Conservation (phyloP, 352 stramenopile species). For the Pythium oligandrum region DNA sequence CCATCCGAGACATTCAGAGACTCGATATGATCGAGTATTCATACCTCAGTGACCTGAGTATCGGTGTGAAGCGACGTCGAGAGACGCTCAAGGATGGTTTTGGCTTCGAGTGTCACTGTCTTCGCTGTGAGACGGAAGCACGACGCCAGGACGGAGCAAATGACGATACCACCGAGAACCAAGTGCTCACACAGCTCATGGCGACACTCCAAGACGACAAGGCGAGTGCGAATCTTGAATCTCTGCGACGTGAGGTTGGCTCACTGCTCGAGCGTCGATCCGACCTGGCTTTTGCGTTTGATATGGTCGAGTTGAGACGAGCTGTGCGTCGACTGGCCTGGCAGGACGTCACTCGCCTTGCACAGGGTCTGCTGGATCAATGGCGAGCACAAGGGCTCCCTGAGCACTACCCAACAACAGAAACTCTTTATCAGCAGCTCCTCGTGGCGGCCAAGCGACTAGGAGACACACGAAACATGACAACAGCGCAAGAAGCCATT, state of each 20-base stretch:
- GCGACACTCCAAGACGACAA: background rate
- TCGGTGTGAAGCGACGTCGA: conserved; percentile 29
- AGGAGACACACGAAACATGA: conserved; percentile 7
- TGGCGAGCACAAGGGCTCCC: conserved; percentile 33
- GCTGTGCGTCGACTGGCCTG: conserved; percentile 24
- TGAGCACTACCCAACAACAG: conserved; percentile 27
- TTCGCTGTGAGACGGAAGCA: conserved; percentile 22
- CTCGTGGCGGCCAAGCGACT: conserved; percentile 29
- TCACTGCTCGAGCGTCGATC: conserved; percentile 16
- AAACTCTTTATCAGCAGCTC: conserved; percentile 53
- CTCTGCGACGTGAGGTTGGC: background rate
- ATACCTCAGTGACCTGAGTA: conserved; percentile 46
- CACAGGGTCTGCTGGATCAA: conserved; percentile 26
- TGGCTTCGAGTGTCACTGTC: conserved; percentile 45
- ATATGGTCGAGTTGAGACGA: conserved; percentile 36
- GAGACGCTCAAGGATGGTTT: conserved; percentile 34
- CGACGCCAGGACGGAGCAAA: no score
- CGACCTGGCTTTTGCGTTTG: conserved; percentile 37
- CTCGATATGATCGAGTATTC: conserved; percentile 40
- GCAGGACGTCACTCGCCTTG: conserved; percentile 20
- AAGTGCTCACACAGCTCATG: no score
- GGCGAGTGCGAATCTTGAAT: conserved; percentile 18
- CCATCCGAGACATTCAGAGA: conserved; percentile 25
- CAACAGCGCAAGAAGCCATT: background rate
- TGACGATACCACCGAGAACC: no score